phyloP scores from a whole-genome alignment of 371 early-diverging fungal genomes.

The Rhizopus arrhizus region DNA sequence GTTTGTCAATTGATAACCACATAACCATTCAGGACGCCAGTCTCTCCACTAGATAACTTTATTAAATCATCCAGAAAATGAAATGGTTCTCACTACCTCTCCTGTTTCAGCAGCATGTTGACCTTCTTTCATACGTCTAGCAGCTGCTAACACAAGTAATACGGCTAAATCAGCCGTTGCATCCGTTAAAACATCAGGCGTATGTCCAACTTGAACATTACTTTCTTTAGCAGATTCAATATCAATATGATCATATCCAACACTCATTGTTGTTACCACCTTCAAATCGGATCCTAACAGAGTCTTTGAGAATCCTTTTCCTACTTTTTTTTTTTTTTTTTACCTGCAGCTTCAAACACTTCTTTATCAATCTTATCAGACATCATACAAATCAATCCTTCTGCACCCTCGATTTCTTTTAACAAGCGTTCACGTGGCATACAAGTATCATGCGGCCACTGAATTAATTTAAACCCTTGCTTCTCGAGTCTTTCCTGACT shows the following conservation, averaged over 20 bases:
- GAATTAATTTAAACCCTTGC: slow-evolving; percentile 37
- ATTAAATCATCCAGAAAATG: background rate
- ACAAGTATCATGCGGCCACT: slow-evolving; percentile 41
- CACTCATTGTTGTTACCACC: slow-evolving; percentile 73
- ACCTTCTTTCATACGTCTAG: slow-evolving; percentile 70
- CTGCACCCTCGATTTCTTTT: slow-evolving; percentile 40
- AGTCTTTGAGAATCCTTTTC: background rate
- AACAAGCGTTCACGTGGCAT: slow-evolving; percentile 44
- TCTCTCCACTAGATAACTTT: slow-evolving; percentile 53
- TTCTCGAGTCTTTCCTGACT: slow-evolving; percentile 20
- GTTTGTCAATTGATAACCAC: slow-evolving; percentile 72
- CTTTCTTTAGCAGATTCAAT: slow-evolving; percentile 48
- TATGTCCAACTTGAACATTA: slow-evolving; percentile 72
- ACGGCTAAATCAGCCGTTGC: slow-evolving; percentile 85
- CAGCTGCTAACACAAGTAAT: slow-evolving; percentile 72
- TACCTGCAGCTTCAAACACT: slow-evolving; percentile 65
- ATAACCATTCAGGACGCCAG: slow-evolving; percentile 75
- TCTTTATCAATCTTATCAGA: slow-evolving; percentile 75
- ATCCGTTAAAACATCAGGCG: slow-evolving; percentile 87
- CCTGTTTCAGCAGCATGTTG: slow-evolving; percentile 59
- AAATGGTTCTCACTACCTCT: slow-evolving; percentile 24
- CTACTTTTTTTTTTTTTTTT: background rate
- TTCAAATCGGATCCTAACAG: slow-evolving; percentile 56
- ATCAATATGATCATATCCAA: slow-evolving; percentile 87
- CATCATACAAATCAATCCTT: slow-evolving; percentile 71